These are phyloP conservation scores for Lichtheimia corymbifera DNA, from an alignment of 371 early-diverging fungal genomes.

Conservation along the genomic window DNA sequence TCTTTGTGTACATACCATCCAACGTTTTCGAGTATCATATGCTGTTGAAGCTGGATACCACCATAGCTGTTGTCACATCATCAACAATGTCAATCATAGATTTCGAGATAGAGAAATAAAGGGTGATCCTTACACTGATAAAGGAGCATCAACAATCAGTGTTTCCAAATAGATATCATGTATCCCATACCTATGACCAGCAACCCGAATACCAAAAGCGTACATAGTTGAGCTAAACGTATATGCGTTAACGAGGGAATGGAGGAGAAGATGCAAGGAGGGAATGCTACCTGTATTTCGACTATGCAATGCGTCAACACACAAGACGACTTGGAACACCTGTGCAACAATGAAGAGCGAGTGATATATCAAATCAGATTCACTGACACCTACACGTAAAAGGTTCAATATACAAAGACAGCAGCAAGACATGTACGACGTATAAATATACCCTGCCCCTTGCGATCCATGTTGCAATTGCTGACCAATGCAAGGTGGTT, in stretches of 20 bases:
- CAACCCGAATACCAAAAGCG: slow-evolving; percentile 43
- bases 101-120: neutral
- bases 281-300: slow-evolving; percentile 42
- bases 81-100: neutral
- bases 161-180: neutral
- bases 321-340: slow-evolving; percentile 47
- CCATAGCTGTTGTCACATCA: slow-evolving; percentile 31
- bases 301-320: slow-evolving; percentile 46
- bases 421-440: neutral
- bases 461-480: slow-evolving; percentile 30
- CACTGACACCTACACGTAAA: slow-evolving; percentile 39
- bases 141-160: neutral
- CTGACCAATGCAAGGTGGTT: slow-evolving; percentile 41
- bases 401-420: neutral
- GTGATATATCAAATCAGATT: slow-evolving; percentile 57
- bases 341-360: slow-evolving; percentile 49
- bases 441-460: slow-evolving; percentile 19
- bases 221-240: slow-evolving; percentile 37
- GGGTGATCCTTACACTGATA: neutral
- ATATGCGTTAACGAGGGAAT: neutral
- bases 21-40: slow-evolving; percentile 47
- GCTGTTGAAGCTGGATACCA: slow-evolving; percentile 52
- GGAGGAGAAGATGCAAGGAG: neutral
- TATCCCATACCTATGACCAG: slow-evolving; percentile 40
- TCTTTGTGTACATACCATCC: slow-evolving; percentile 56